Base-by-base conservation (phyloP, 2,329 filamentous ascomycete species). In the Knoxdaviesia capensis region DNA sequence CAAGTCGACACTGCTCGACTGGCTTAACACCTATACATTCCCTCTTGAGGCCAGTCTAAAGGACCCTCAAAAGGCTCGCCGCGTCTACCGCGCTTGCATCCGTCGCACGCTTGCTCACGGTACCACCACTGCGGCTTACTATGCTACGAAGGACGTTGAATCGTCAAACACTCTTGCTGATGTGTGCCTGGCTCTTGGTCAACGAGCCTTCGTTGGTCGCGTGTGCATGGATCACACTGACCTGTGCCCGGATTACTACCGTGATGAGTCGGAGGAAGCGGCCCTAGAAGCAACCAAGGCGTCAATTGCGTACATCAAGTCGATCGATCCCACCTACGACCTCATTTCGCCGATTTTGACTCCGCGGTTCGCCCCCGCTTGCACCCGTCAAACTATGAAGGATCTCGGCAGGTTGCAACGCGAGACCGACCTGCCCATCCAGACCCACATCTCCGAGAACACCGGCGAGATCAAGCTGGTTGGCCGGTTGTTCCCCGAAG, bases 61-160 rank as follows among this genome's bases (percentile, higher is more conserved):
- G 6, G 66, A 74, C 47, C 61, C 75, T 5, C 48, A 60, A 43
- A 75, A 72, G 52, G 85, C 86, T 1, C 65, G 65, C 9, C 66
- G 64, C 34, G 77, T 92, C 47, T 98, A 96, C 61, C 69, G 70
- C 29, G 77, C 80, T 44, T 80, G 83, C 48, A 73, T 98, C 48
- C 66, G 74, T 31, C 76, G 83, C 39, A 94, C 86, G 0, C 71
- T 98, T 7, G 71, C 83, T 28, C 77, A 94, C 55, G 90, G 90
- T 47, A 98, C 90, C 7, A 98, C 90, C 0, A 90, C 83, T 7
- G 86, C 86, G 5, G 74, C 84, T n/a, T 96, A 96, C 67, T 96
- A 82, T 57, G 88, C 88, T 45, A 96, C 90, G 30, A 76, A 85
- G 47, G 78, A 93, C 56, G 81, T 93, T 1, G 67, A 73, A 1